Percentiles rank a stretch among this genome's conserved stretches.
Conservation (phyloP, 139 green algal species). For the Micractinium conductrix region DNA sequence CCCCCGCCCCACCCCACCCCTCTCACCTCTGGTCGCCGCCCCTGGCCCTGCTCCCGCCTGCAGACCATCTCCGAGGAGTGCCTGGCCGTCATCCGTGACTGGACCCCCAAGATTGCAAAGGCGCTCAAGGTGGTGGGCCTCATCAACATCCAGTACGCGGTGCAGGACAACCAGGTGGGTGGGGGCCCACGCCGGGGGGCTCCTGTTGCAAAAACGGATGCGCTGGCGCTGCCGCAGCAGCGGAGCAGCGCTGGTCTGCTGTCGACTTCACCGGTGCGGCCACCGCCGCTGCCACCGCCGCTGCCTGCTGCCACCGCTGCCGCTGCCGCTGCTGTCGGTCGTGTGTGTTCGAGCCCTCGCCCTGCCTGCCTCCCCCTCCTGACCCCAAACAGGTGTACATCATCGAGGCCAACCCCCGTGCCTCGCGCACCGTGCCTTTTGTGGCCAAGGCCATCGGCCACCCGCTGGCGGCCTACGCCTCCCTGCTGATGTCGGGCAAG, state of each 20-base stretch:
- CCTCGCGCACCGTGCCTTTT: conserved; percentile 97
- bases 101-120: conserved; percentile 88
- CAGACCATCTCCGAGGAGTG: conserved; percentile 88
- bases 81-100: conserved; percentile 86
- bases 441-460: conserved; percentile 98
- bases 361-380: neutral
- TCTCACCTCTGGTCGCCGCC: too few species aligned
- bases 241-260: too few species aligned
- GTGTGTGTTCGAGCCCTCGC: neutral
- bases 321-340: neutral
- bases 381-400: conserved; percentile 86
- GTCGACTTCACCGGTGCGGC: too few species aligned
- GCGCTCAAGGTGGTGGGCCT: conserved; percentile 95
- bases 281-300: too few species aligned
- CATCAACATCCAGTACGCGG: conserved; percentile 99
- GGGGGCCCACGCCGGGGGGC: neutral
- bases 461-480: conserved; percentile 97
- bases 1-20: too few species aligned
- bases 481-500: conserved; percentile 92
- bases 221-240: too few species aligned
- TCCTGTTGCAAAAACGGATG: neutral
- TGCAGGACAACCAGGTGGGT: conserved; percentile 74
- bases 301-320: too few species aligned
- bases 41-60: too few species aligned
- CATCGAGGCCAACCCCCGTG: conserved; percentile 98